These are phyloP conservation scores for Beauveria caledonica DNA, from an alignment of 2,329 filamentous ascomycete genomes.

Conservation along the genomic window DNA sequence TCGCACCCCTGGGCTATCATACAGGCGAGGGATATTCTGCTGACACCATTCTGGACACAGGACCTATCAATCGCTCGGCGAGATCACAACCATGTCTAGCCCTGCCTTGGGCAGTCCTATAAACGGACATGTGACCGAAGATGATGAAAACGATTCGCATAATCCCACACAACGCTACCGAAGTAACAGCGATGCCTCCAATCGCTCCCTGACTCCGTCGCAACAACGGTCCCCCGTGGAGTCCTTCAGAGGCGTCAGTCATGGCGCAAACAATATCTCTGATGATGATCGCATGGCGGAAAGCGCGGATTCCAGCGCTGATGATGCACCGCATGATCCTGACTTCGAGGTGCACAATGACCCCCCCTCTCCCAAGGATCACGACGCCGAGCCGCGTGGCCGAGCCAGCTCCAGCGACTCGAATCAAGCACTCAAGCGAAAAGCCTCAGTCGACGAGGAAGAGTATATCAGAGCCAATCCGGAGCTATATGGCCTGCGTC, in stretches of 20 bases:
- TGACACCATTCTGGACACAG: slow-evolving; percentile 28
- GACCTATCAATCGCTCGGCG: slow-evolving; percentile 47
- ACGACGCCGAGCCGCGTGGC: slow-evolving; percentile 24
- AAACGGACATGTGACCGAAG: slow-evolving; percentile 58
- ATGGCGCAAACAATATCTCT: slow-evolving; percentile 29
- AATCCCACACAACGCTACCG: slow-evolving; percentile 27
- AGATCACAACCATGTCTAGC: slow-evolving; percentile 56
- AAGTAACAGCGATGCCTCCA: slow-evolving; percentile 66
- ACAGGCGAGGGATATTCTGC: slow-evolving; percentile 19
- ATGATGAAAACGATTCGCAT: slow-evolving; percentile 34
- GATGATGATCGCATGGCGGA: slow-evolving; percentile 35
- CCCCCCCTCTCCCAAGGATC: slow-evolving; percentile 24
- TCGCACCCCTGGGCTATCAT: neutral
- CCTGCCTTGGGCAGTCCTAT: slow-evolving; percentile 52
- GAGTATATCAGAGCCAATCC: slow-evolving; percentile 86
- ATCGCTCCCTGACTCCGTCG: slow-evolving; percentile 53
- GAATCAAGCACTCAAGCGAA: slow-evolving; percentile 63
- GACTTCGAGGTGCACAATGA: slow-evolving; percentile 71
- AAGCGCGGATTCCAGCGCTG: slow-evolving; percentile 39
- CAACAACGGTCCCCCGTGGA: slow-evolving; percentile 33
- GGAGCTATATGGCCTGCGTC: slow-evolving; percentile 84
- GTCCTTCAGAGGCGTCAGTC: slow-evolving; percentile 36
- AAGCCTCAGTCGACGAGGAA: slow-evolving; percentile 60
- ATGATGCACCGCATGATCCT: slow-evolving; percentile 55
- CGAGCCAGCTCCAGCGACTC: slow-evolving; percentile 65